Evolutionary conservation across 352 stramenopile genomes (phyloP).

Genomic region (Ophiocytium majus): DNA sequence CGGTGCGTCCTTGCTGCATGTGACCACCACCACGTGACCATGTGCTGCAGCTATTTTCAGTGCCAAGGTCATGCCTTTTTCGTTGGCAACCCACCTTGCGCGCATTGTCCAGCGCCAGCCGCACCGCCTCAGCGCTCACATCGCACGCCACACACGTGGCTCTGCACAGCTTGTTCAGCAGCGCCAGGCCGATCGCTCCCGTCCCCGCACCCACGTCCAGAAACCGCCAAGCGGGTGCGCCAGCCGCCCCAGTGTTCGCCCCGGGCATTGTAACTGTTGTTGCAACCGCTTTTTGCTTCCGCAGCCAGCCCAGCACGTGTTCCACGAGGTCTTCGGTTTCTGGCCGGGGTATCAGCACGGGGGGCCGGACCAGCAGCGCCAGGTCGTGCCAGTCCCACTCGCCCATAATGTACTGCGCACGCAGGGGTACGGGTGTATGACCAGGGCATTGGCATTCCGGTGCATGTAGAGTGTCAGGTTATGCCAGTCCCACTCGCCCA

Average conservation of each 20-base stretch:
- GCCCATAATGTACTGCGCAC: conserved; percentile 58
- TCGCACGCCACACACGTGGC: conserved; percentile 47
- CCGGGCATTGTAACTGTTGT: not conserved
- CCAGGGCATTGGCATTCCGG: not conserved
- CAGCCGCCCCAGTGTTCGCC: not conserved
- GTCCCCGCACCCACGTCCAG: conserved; percentile 58
- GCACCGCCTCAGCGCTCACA: conserved; percentile 40
- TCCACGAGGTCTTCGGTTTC: conserved; percentile 61
- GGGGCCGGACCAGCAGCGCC: conserved; percentile 40
- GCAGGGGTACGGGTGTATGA: not conserved
- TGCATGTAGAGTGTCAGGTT: not conserved
- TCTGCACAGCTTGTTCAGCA: conserved; percentile 44
- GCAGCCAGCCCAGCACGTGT: conserved; percentile 43
- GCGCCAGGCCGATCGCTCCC: conserved; percentile 57
- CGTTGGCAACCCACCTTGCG: conserved; percentile 27
- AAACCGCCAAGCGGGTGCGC: conserved; percentile 36
- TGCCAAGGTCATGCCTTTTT: not conserved
- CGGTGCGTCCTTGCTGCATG: too few species aligned
- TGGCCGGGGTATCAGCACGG: conserved; percentile 57
- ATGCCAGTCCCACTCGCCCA: not conserved
- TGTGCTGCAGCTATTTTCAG: too few species aligned
- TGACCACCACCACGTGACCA: too few species aligned
- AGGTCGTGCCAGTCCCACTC: conserved; percentile 60
- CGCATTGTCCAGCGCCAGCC: conserved; percentile 51
- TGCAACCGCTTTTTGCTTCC: not conserved